phyloP scores from a whole-genome alignment of 345 rosid species.

The Durio zibethinus region DNA sequence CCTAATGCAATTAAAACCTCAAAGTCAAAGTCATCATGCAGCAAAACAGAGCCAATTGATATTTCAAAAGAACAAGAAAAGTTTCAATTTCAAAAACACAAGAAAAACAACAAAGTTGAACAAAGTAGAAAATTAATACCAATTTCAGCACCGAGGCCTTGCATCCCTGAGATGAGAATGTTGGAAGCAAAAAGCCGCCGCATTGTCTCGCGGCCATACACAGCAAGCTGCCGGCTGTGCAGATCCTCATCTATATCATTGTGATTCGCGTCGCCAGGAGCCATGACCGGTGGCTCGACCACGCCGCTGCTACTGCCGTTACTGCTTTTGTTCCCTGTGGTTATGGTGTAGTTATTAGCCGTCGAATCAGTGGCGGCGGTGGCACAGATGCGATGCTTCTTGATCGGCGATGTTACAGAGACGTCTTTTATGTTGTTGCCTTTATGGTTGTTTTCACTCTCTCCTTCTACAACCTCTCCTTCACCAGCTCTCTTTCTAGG shows the following conservation, averaged over 20 bases:
- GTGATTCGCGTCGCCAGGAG: constrained; percentile 57
- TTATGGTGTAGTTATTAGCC: constrained; percentile 16
- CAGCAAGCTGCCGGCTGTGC: constrained; percentile 98
- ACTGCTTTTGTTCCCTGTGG: constrained; percentile 21
- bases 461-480: constrained; percentile 52
- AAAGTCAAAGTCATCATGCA: neutral
- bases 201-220: constrained; percentile 98
- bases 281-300: constrained; percentile 44
- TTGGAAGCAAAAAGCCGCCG: constrained; percentile 85
- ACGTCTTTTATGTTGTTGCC: constrained; percentile 5
- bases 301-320: constrained; percentile 18
- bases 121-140: constrained; percentile 36
- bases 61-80: neutral
- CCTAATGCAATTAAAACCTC: neutral
- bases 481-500: constrained; percentile 80
- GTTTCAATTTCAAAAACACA: neutral
- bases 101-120: neutral
- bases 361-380: constrained; percentile 26
- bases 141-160: constrained; percentile 94
- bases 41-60: neutral
- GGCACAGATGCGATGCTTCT: constrained; percentile 48
- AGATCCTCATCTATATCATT: constrained; percentile 91
- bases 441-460: constrained; percentile 26
- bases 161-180: constrained; percentile 86
- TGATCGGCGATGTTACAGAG: constrained; percentile 36